A percentile compares a stretch with the other conserved stretches of the same genome.
Conservation (phyloP, 352 stramenopile genomes). For the Pythium folliculosum region DNA sequence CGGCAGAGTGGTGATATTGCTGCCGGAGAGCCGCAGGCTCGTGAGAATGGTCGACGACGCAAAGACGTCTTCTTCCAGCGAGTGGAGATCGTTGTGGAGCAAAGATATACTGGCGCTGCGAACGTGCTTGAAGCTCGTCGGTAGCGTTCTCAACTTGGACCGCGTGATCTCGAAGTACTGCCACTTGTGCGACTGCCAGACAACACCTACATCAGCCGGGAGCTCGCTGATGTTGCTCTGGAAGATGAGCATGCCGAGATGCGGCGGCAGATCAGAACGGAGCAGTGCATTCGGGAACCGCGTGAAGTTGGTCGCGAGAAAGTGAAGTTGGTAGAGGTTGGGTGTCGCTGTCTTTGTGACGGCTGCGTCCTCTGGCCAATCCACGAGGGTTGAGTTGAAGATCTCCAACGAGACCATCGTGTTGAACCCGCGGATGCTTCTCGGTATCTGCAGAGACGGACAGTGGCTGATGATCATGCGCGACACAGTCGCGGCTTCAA, state of each 20-base stretch:
- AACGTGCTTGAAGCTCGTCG: background rate
- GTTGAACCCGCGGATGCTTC: background rate
- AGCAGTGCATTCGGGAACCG: background rate
- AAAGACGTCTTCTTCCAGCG: background rate
- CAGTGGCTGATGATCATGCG: constrained; percentile 3
- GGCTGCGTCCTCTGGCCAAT: background rate
- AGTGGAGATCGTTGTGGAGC: background rate
- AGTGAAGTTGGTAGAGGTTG: background rate
- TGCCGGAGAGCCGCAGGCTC: background rate
- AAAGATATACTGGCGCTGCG: background rate
- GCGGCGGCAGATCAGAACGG: background rate
- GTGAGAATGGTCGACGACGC: background rate
- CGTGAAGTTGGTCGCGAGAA: background rate
- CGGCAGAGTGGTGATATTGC: background rate
- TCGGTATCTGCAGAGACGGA: background rate
- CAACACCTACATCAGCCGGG: background rate
- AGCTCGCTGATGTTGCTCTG: background rate
- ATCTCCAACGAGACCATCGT: background rate
- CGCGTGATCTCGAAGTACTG: background rate
- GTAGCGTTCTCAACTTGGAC: background rate
- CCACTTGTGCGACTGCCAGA: background rate
- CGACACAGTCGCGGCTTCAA: background rate
- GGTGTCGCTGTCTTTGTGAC: background rate
- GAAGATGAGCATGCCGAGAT: background rate
- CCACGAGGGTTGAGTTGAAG: background rate